Conservation (phyloP, 2,329 filamentous ascomycete genomes). For the Colletotrichum aenigma region DNA sequence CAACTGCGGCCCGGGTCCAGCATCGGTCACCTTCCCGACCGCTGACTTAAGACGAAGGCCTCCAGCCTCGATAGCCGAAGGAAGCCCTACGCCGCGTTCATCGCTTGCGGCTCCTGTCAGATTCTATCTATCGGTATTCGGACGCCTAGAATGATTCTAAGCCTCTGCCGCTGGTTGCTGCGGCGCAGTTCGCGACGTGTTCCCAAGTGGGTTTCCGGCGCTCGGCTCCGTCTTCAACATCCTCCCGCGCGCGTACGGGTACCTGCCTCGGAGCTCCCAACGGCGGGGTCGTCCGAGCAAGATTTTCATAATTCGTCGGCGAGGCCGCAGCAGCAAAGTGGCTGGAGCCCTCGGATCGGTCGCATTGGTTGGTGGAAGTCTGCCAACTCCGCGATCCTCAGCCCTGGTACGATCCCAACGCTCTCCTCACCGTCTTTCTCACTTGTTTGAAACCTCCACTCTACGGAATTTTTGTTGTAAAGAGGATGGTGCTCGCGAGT, state of each 20-base stretch:
- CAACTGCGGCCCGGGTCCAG: background rate
- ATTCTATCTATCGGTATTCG: background rate
- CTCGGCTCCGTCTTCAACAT: background rate
- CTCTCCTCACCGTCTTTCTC: slow-evolving; percentile 3
- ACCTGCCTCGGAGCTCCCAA: background rate
- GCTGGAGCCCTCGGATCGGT: background rate
- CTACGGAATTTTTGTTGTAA: background rate
- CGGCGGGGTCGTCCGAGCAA: background rate
- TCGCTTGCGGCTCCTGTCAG: background rate
- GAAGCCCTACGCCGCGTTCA: background rate
- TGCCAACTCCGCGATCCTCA: background rate
- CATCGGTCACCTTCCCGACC: background rate
- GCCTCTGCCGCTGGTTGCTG: background rate
- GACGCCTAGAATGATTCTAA: background rate
- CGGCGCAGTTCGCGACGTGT: background rate
- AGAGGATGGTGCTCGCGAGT: background rate
- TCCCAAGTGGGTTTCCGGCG: background rate
- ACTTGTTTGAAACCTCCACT: background rate
- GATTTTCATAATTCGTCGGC: background rate
- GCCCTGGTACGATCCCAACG: background rate
- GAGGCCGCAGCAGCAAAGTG: background rate
- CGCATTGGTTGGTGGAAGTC: background rate
- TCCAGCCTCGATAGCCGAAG: background rate
- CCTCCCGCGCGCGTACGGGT: background rate
- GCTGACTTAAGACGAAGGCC: background rate